Percentiles rank a stretch among this genome's conserved stretches.
Evolutionary conservation across 2,329 filamentous ascomycete species (phyloP).

Genomic region (Fusarium devonianum): DNA sequence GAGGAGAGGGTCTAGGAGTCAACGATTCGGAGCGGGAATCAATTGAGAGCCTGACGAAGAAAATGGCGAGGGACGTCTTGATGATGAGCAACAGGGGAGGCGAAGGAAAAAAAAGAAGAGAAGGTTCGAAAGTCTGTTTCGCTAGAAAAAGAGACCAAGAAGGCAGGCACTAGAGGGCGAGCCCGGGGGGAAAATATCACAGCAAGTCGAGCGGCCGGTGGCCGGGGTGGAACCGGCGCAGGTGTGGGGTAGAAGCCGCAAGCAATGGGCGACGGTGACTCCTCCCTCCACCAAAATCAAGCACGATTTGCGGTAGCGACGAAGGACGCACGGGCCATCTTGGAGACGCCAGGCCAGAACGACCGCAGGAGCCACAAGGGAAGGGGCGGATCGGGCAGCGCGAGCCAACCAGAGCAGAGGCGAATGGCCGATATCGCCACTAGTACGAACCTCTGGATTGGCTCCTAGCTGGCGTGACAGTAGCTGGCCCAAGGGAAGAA

Average conservation of each 20-base stretch:
- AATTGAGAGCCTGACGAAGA: slow-evolving; percentile 25
- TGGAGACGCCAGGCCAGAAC: slow-evolving; percentile 15
- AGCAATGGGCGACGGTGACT: slow-evolving; percentile 22
- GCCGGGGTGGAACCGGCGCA: slow-evolving; percentile 30
- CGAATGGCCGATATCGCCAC: slow-evolving; percentile 40
- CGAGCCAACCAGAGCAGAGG: slow-evolving; percentile 17
- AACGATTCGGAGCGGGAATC: slow-evolving; percentile 15
- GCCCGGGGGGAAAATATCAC: slow-evolving; percentile 32
- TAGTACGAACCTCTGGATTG: slow-evolving; percentile 32
- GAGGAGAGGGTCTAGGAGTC: slow-evolving; percentile 8
- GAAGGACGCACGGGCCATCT: slow-evolving; percentile 24
- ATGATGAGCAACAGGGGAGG: slow-evolving; percentile 4
- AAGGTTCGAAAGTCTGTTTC: slow-evolving; percentile 20
- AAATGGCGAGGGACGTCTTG: slow-evolving; percentile 11
- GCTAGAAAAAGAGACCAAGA: slow-evolving; percentile 14
- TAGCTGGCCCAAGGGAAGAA: slow-evolving; percentile 20
- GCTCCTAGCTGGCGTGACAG: slow-evolving; percentile 11
- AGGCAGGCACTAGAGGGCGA: slow-evolving; percentile 23
- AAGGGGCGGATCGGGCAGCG: slow-evolving; percentile 7
- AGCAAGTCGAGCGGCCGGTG: slow-evolving; percentile 32
- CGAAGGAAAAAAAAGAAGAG: slow-evolving; percentile 20
- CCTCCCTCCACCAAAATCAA: slow-evolving; percentile 18
- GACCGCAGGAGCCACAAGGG: slow-evolving; percentile 7
- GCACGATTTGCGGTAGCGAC: slow-evolving; percentile 8
- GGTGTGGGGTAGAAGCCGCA: slow-evolving; percentile 31